Evolutionary conservation across 2,329 filamentous ascomycete species (phyloP).

Genomic region (Phialemoniopsis sp.): DNA sequence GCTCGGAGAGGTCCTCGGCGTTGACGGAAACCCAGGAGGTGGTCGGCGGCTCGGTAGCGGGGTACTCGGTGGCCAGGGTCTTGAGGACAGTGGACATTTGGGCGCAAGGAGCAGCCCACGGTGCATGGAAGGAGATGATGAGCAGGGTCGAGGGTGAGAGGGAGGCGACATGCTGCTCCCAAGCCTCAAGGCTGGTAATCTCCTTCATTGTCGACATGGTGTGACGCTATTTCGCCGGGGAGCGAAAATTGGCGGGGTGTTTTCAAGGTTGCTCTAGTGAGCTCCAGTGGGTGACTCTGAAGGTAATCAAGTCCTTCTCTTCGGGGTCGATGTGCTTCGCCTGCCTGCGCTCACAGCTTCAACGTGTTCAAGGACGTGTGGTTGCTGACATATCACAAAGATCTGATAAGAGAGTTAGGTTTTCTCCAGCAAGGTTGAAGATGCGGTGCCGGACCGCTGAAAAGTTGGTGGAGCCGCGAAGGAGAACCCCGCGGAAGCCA

Average conservation of each 20-base stretch:
- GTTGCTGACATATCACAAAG: too few species aligned
- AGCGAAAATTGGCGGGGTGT: too few species aligned
- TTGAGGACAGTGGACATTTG: conserved; percentile 88
- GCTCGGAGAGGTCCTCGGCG: conserved; percentile 88
- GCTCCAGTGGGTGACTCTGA: not conserved
- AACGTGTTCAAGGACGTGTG: not conserved
- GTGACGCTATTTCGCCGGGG: not conserved
- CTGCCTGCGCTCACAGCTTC: not conserved
- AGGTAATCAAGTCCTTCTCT: too few species aligned
- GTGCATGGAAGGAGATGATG: conserved; percentile 90
- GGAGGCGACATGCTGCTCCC: conserved; percentile 63
- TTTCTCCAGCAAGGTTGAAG: too few species aligned
- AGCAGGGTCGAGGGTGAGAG: conserved; percentile 69
- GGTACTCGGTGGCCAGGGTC: conserved; percentile 83
- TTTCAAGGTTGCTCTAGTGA: not conserved
- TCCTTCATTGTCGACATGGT: conserved; percentile 75
- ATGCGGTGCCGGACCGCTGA: not conserved
- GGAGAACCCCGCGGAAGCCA: too few species aligned
- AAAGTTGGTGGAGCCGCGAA: not conserved
- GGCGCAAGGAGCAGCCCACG: conserved; percentile 93
- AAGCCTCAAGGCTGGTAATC: conserved; percentile 69
- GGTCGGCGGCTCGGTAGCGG: conserved; percentile 57
- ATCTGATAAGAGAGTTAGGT: too few species aligned
- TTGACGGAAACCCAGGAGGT: conserved; percentile 88
- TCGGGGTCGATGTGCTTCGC: not conserved